These are phyloP conservation scores for Fagopyrum esculentum DNA, from an alignment of 148 eudicot genomes.

Conservation along the genomic window DNA sequence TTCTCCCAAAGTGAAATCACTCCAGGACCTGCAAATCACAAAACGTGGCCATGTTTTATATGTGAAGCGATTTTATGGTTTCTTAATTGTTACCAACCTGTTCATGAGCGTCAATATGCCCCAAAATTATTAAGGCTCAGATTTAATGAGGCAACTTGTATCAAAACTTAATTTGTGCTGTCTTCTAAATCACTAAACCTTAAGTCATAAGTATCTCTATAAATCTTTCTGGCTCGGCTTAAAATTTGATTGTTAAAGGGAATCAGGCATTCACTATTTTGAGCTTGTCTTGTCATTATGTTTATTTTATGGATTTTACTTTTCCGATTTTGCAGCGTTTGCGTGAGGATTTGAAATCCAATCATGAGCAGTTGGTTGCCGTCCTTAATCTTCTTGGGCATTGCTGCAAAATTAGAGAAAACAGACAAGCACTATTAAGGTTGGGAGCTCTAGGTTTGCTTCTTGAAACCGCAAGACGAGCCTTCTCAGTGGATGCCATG, in stretches of 20 bases:
- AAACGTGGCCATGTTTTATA: not conserved
- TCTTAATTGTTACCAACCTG: not conserved
- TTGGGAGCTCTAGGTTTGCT: conserved; percentile 81
- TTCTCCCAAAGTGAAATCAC: not conserved
- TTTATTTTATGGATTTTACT: not conserved
- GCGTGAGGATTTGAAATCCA: conserved; percentile 85
- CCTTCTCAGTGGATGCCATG: conserved; percentile 98
- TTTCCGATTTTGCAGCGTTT: conserved; percentile 40
- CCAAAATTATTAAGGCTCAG: not conserved
- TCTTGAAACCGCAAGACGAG: conserved; percentile 95
- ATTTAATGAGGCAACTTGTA: not conserved
- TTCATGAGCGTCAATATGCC: not conserved
- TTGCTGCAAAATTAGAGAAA: conserved; percentile 94
- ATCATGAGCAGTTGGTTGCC: conserved; percentile 86
- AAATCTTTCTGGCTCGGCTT: not conserved
- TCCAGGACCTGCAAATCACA: not conserved
- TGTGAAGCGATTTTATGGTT: not conserved
- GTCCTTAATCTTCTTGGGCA: conserved; percentile 89
- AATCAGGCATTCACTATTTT: conserved; percentile 6
- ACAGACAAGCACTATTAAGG: conserved; percentile 74
- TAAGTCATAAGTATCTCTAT: not conserved
- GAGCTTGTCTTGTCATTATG: not conserved
- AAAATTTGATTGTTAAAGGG: not conserved
- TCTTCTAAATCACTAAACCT: not conserved
- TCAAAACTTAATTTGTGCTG: not conserved